Base-by-base conservation (phyloP, 495 filamentous ascomycete genomes). In the Xylaria longipes region DNA sequence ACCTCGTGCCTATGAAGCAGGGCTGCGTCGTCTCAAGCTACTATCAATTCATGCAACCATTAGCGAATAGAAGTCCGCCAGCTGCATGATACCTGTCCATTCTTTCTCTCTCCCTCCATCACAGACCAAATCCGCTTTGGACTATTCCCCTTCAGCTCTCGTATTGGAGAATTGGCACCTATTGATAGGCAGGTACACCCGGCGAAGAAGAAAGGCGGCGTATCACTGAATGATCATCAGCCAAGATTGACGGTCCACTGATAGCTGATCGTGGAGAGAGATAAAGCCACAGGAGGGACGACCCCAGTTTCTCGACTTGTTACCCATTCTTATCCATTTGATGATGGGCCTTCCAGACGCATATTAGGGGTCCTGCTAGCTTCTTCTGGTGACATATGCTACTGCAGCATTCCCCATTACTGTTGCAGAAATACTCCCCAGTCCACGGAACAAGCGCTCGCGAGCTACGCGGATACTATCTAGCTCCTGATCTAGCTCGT, bases 341-440 rank as follows among this genome's bases (percentile, higher is more conserved):
- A 35, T 6, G 33, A 60, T 60, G 57, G 57, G 31, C 8, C 57
- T 60, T 60, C 33, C 12, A 60, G 57, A 43, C 29, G 25, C 22
- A 33, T 41, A 54, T 43, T 67, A 67, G 48, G 65, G 65, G 65
- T 67, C 65, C 27, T 56, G 22, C 48, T 35, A 66, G 63, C 43
- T 52, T 66, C 11, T 35, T 52, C 25, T n/a, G 25, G 62, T 65
- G 62, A 65, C 62, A 48, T 29, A 48, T 33, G 35, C 60, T 37
- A 39, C 46, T 45, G 46, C 45, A 66, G 25, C 50, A 2, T 67
- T 39, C 65, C 65, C 65, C 50, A 31, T 57, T 57, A 17, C 46
- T 45, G 45, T 29, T 68, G 50, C 65, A n/a, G 65, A 39, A 57
- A 68, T 43, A 31, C 25, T 20, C 39, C 39, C 41, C 25, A 22